Conservation (phyloP, 139 green algal species). For the Asterochloris erici region DNA sequence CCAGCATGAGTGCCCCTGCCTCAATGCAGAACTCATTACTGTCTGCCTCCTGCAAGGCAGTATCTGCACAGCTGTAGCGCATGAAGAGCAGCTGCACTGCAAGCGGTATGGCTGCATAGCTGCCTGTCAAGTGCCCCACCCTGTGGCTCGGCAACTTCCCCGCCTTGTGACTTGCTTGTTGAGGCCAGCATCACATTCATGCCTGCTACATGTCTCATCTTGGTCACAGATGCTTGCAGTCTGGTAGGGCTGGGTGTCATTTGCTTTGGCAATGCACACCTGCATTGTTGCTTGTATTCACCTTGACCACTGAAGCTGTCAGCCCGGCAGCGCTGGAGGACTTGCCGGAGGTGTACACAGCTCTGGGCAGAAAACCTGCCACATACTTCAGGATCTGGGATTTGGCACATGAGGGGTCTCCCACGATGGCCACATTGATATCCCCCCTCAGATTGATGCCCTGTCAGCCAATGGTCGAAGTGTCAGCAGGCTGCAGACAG, state of each 20-base stretch:
- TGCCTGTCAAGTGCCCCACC: too few species aligned
- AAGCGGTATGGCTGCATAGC: too few species aligned
- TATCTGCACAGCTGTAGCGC: background rate
- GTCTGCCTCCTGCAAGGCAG: conserved; percentile 66
- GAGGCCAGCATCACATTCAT: too few species aligned
- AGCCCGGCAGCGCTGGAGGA: conserved; percentile 92
- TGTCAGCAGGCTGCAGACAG: too few species aligned
- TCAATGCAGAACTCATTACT: conserved; percentile 96
- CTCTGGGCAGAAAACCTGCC: conserved; percentile 78
- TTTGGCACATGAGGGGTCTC: conserved; percentile 95
- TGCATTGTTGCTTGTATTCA: conserved; percentile 19
- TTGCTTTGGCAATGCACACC: too few species aligned
- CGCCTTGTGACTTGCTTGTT: too few species aligned
- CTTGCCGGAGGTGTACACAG: conserved; percentile 98
- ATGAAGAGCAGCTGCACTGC: background rate
- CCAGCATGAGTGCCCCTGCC: conserved; percentile 97
- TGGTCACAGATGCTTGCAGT: too few species aligned
- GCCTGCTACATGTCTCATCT: too few species aligned
- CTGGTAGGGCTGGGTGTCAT: too few species aligned
- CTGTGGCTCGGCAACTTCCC: too few species aligned
- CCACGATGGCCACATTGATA: conserved; percentile 98
- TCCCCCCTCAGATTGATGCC: conserved; percentile 93
- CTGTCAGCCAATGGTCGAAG: conserved; percentile 27
- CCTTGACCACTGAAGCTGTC: conserved; percentile 94
- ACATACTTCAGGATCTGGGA: conserved; percentile 92